Evolutionary conservation across 768 basidiomycete species (phyloP), one percentile per base, ranked within the genome.

Genomic region (Tylopilus vinaceipallidus): DNA sequence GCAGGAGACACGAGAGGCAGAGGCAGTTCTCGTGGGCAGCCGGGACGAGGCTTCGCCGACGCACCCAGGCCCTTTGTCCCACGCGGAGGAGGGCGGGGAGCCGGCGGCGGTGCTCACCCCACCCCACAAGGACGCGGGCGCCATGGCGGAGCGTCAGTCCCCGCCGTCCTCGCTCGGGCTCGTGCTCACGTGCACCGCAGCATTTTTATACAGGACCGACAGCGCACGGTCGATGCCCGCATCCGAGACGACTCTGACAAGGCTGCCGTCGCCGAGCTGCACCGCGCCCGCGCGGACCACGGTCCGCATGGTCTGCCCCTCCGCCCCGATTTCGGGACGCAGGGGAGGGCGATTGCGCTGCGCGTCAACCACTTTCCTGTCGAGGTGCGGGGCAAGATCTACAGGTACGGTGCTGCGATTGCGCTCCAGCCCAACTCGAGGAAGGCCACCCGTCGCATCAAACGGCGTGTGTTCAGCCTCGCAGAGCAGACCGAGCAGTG

Each of bases 191-290:
- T 29, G 32, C 32, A 23, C 11, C 29, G 10, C 43, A 44, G 50
- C 22, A 56, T 57, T 46, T 78, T 75, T 59, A 65, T 65, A 41
- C 63, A 63, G 30, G 62, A 57, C 45, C 56, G 54, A 55, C 61
- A 66, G 69, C 79, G 54, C 52, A 71, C 75, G n/a, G 60, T 90
- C 39, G 75, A 81, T 51, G 69, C 75, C 44, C 88, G 88, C 71
- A 50, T 64, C 71, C 19, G 57, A 57, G 71, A 74, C 54, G 59
- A 49, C 35, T 72, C 72, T 2, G 72, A 77, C 59, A 66, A 69
- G 52, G 60, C 63, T 20, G 63, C 72, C 29, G 63, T 80, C 1
- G 41, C 27, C 17, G 3, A 13, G 17, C 41, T 42, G 27, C 27
- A 42, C 11, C n/a, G 26, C 10, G 26, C 19, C 19, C 19, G 24